Percentiles rank a stretch among this genome's conserved stretches.
Conservation (phyloP, 2,329 filamentous ascomycete species). For the Fusarium mundagurra region DNA sequence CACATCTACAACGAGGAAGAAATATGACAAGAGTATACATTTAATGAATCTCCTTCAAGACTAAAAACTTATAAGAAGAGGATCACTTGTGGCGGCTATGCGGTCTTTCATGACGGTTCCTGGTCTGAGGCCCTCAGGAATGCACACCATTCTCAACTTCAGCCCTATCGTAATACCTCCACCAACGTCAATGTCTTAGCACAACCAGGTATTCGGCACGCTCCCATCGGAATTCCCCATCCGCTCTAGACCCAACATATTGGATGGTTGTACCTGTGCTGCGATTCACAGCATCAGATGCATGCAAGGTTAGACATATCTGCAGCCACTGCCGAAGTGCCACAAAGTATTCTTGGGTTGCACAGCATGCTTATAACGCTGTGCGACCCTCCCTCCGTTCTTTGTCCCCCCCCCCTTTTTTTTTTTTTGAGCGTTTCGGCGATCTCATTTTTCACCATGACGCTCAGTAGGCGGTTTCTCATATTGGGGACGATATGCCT, state of each 20-base stretch:
- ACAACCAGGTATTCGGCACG: neutral
- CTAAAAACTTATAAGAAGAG: neutral
- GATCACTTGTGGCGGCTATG: fast-evolving
- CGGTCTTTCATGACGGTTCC: no score
- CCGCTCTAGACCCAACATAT: neutral
- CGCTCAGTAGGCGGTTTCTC: neutral
- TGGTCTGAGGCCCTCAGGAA: neutral
- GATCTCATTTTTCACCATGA: neutral
- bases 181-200: neutral
- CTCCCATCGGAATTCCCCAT: no score
- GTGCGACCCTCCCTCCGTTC: neutral
- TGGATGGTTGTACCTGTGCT: neutral
- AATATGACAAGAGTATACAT: neutral
- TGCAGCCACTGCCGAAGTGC: conserved; percentile 1
- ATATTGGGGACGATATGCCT: neutral
- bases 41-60: fast-evolving
- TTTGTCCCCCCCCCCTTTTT: neutral
- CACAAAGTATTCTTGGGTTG: neutral
- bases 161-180: neutral
- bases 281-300: neutral
- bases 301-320: neutral
- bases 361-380: neutral
- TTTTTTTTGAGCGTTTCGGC: neutral
- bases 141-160: neutral
- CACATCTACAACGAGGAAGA: neutral